phyloP scores from a whole-genome alignment of 2,329 filamentous ascomycete species.

The Phialophora expanda region DNA sequence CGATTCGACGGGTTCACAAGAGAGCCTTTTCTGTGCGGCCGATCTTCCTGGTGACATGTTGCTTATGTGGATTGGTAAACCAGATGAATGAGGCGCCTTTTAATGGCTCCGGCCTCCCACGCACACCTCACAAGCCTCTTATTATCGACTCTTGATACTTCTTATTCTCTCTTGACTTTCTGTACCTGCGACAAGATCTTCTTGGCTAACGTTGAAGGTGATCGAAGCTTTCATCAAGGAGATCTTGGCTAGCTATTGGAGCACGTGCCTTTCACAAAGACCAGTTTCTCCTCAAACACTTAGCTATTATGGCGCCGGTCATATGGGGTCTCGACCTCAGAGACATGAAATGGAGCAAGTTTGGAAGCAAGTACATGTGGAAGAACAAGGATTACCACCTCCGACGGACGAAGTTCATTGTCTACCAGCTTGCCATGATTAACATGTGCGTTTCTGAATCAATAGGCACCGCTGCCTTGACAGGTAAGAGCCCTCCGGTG shows the following conservation, averaged over 20 bases:
- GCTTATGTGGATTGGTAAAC: slow-evolving; percentile 26
- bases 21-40: slow-evolving; percentile 3
- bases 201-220: slow-evolving; percentile 1
- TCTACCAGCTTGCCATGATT: slow-evolving; percentile 66
- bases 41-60: slow-evolving; percentile 18
- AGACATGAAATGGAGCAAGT: slow-evolving; percentile 64
- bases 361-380: slow-evolving; percentile 64
- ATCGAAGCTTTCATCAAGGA: neutral
- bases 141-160: slow-evolving; percentile 4
- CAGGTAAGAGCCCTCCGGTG: slow-evolving; percentile 48
- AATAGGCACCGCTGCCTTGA: slow-evolving; percentile 61
- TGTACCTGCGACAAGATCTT: neutral
- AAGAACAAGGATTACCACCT: slow-evolving; percentile 59
- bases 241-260: neutral
- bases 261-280: neutral
- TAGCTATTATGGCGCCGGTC: slow-evolving; percentile 47
- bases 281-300: neutral
- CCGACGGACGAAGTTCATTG: slow-evolving; percentile 63
- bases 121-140: slow-evolving; percentile 6
- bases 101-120: slow-evolving; percentile 8
- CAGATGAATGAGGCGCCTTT: neutral
- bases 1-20: slow-evolving; percentile 7
- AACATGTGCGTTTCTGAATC: slow-evolving; percentile 62
- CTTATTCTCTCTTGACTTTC: slow-evolving; percentile 11
- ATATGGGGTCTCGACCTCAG: slow-evolving; percentile 64